Evolutionary conservation across 768 basidiomycete species (phyloP).

Genomic region (Naematelia aurantialba): DNA sequence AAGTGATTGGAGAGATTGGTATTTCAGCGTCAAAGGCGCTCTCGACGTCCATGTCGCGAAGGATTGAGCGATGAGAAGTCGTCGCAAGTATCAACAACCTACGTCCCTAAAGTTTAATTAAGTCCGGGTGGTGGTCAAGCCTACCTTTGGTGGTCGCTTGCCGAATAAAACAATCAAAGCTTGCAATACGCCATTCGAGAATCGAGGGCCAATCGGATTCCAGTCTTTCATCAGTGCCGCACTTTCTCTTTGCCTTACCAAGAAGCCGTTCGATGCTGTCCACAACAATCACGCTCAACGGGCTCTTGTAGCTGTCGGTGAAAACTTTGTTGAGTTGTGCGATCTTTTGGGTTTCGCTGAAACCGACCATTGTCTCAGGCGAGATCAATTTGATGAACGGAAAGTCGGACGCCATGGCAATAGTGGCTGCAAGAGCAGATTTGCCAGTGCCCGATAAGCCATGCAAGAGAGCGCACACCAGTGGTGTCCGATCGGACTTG

Average conservation of each 20-base stretch:
- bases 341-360: constrained; percentile 87
- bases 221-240: constrained; percentile 59
- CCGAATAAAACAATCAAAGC: constrained; percentile 80
- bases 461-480: constrained; percentile 83
- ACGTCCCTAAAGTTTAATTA: constrained; percentile 82
- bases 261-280: constrained; percentile 90
- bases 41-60: constrained; percentile 81
- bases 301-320: constrained; percentile 93
- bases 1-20: constrained; percentile 74
- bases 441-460: constrained; percentile 90
- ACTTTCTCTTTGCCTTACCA: constrained; percentile 57
- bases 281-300: constrained; percentile 89
- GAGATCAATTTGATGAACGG: constrained; percentile 98
- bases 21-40: constrained; percentile 86
- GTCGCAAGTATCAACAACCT: constrained; percentile 89
- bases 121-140: constrained; percentile 24
- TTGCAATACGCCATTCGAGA: constrained; percentile 91
- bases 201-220: constrained; percentile 94
- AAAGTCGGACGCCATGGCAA: constrained; percentile 86
- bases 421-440: constrained; percentile 88
- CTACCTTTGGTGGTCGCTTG: constrained; percentile 85
- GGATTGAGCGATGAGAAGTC: constrained; percentile 77
- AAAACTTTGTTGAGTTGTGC: constrained; percentile 87
- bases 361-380: constrained; percentile 95
- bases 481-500: constrained; percentile 79